Evolutionary conservation across 2,329 filamentous ascomycete genomes (phyloP).

Genomic region (Pestalotiopsis sp.): DNA sequence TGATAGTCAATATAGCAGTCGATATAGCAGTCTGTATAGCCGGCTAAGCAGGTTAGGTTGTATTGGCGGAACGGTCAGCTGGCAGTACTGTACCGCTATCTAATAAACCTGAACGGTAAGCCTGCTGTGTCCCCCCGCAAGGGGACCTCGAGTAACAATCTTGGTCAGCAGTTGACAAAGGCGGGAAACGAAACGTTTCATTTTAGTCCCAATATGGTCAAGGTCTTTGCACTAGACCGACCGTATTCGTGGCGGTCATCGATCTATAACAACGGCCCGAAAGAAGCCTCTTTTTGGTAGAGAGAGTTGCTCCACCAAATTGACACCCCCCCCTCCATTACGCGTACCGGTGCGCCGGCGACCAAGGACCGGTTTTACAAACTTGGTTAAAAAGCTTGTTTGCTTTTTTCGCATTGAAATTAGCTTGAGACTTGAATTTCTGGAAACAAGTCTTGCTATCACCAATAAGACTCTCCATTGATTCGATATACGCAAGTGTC

Average conservation of each 20-base stretch:
- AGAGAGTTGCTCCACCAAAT: background rate
- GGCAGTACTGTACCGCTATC: no score
- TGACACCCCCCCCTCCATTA: background rate
- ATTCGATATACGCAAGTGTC: background rate
- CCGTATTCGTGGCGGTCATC: background rate
- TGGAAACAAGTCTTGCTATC: background rate
- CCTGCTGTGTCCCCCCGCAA: no score
- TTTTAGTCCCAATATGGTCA: background rate
- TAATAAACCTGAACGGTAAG: no score
- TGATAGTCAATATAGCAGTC: no score
- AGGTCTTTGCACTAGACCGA: background rate
- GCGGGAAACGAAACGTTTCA: background rate
- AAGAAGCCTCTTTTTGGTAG: background rate
- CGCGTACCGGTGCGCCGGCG: background rate
- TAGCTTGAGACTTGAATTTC: background rate
- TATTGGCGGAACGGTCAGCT: no score
- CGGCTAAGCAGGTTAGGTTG: no score
- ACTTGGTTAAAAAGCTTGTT: background rate
- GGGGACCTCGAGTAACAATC: no score
- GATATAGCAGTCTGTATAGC: no score
- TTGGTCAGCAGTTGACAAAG: background rate
- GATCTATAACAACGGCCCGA: background rate
- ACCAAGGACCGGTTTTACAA: background rate
- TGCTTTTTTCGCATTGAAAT: no score
- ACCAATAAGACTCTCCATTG: background rate